phyloP scores from a whole-genome alignment of 169 alveolate genomes.

The Babesia sp. region DNA sequence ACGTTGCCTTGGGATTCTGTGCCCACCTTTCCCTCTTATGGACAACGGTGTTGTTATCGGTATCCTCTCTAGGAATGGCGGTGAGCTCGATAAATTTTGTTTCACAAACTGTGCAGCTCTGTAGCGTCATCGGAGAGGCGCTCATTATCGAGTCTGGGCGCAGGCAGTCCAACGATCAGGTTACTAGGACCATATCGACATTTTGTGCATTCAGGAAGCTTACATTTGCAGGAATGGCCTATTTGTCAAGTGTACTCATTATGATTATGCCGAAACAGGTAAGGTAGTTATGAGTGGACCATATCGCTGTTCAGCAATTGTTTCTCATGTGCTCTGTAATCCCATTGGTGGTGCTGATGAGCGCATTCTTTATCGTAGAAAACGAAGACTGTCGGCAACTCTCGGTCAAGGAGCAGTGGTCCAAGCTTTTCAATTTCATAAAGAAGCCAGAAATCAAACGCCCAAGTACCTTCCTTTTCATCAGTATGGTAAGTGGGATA shows the following conservation, averaged over 20 bases:
- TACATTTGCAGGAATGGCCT: constrained; percentile 82
- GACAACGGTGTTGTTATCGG: constrained; percentile 70
- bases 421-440: constrained; percentile 27
- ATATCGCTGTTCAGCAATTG: constrained; percentile 55
- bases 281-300: neutral
- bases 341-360: constrained; percentile 72
- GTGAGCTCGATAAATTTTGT: constrained; percentile 14
- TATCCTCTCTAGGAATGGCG: constrained; percentile 74
- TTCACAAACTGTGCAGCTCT: constrained; percentile 28
- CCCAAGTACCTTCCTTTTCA: constrained; percentile 60
- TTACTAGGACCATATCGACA: constrained; percentile 75
- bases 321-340: constrained; percentile 77
- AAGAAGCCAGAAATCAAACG: constrained; percentile 56
- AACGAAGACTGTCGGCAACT: constrained; percentile 37
- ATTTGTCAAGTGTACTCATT: constrained; percentile 75
- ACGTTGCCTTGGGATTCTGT: constrained; percentile 53
- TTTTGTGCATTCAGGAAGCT: constrained; percentile 81
- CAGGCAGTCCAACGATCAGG: constrained; percentile 52
- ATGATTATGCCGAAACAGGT: constrained; percentile 61
- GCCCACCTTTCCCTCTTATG: constrained; percentile 55
- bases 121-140: constrained; percentile 89
- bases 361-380: constrained; percentile 75
- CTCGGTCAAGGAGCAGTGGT: constrained; percentile 55
- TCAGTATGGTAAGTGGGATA: constrained; percentile 38
- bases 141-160: constrained; percentile 85